phyloP scores from a whole-genome alignment of 305 asterid genomes.

The Plantago coronopus region DNA sequence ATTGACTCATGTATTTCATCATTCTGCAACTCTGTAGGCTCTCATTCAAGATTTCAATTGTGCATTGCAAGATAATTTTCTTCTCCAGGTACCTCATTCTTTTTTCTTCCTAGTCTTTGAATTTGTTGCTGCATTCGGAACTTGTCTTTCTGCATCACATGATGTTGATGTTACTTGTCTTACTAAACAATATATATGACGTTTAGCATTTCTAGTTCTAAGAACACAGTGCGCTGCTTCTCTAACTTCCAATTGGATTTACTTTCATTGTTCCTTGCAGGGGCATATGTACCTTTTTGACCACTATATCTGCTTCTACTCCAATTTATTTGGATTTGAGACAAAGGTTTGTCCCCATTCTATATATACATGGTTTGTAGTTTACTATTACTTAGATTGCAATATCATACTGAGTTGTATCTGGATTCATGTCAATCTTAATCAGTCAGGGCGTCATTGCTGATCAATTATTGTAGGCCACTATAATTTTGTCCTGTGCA shows the following conservation, averaged over 20 bases:
- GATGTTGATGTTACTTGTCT: conserved; percentile 11
- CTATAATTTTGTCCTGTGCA: too few species aligned
- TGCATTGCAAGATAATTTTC: conserved; percentile 92
- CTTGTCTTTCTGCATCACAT: conserved; percentile 15
- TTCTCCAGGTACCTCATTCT: conserved; percentile 69
- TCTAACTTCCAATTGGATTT: conserved; percentile 11
- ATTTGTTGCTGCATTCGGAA: conserved; percentile 18
- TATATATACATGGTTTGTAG: not conserved
- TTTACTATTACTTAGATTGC: not conserved
- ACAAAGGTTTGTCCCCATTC: conserved; percentile 62
- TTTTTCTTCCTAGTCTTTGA: not conserved
- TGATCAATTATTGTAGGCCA: too few species aligned
- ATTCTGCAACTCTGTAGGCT: conserved; percentile 40
- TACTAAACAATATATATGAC: conserved; percentile 1
- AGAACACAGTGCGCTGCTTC: not conserved
- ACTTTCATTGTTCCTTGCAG: conserved; percentile 47
- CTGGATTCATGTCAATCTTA: too few species aligned
- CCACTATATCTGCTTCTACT: conserved; percentile 83
- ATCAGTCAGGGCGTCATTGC: too few species aligned
- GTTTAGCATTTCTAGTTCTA: not conserved
- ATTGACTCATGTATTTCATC: conserved; percentile 14
- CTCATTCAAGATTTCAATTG: conserved; percentile 95
- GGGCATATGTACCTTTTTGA: conserved; percentile 94
- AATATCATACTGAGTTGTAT: too few species aligned
- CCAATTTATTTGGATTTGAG: conserved; percentile 95